Percentiles rank a stretch among this genome's conserved stretches.
Evolutionary conservation across 2,329 filamentous ascomycete species (phyloP).

Genomic region (Juglanconis oblonga): DNA sequence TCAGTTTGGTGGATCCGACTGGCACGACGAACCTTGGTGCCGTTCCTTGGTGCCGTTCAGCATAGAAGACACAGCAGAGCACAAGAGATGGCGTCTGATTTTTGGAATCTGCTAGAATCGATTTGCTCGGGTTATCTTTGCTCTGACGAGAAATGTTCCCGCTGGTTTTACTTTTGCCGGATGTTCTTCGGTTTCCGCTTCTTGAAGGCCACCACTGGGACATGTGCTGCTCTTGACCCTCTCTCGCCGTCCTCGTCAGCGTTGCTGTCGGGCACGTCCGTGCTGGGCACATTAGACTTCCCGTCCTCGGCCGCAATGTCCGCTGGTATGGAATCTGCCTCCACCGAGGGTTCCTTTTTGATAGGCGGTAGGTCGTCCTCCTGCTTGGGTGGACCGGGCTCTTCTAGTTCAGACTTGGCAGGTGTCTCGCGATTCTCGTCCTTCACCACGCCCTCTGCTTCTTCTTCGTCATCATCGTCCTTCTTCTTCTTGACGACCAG

Average conservation of each 20-base stretch:
- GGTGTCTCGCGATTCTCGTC: conserved; percentile 19
- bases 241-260: conserved; percentile 25
- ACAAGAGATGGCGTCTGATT: no score
- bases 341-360: conserved; percentile 40
- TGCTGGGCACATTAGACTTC: conserved; percentile 19
- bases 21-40: no score
- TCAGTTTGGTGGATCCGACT: no score
- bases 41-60: no score
- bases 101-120: not conserved
- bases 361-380: conserved; percentile 32
- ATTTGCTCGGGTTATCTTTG: not conserved
- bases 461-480: conserved; percentile 22
- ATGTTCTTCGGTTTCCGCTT: conserved; percentile 71
- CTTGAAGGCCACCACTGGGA: conserved; percentile 67
- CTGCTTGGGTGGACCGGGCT: conserved; percentile 33
- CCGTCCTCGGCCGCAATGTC: conserved; percentile 14
- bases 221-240: conserved; percentile 17
- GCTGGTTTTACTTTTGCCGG: conserved; percentile 49
- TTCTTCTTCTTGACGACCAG: conserved; percentile 28
- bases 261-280: not conserved
- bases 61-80: no score
- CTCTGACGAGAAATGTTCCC: not conserved
- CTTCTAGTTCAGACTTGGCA: conserved; percentile 26
- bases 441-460: conserved; percentile 28
- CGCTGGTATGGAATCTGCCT: conserved; percentile 18